Evolutionary conservation across 768 basidiomycete species (phyloP), one percentile per base, ranked within the genome.

Genomic region (Mycena leptocephala): DNA sequence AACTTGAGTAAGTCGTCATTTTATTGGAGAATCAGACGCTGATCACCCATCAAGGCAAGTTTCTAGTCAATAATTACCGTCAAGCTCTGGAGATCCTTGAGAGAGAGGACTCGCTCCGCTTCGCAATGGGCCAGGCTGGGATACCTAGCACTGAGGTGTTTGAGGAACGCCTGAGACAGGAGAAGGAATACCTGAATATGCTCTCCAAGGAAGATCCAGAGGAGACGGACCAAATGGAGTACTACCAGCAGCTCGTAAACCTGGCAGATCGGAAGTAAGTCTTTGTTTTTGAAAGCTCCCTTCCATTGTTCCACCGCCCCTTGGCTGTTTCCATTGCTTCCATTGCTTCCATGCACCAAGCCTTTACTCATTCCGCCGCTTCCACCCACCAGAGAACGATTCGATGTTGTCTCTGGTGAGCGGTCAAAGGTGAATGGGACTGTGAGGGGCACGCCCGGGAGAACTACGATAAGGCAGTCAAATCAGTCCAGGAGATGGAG

Each of bases 191-290:
- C 26, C 26, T 24, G 5, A 8, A 28, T 1, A 28, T 28, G 24
- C n/a, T 53, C 18, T 48, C 46, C 46, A 48, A 48, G 22, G 46
- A 48, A n/a, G 18, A 16, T 2, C 18, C 18, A 18, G 46, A 20
- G 9, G 46, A 48, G 18, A 48, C 46, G 5, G 46, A 48, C 46
- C 46, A 48, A n/a, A 48, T 48, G 46, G 46, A 48, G 46, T 48
- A 48, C 46, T 48, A 48, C n/a, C n/a, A 48, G 74, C 2, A 37
- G n/a, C 55, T 78, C 1, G 13, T 22, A 5, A 65, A 73, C 35
- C 68, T 78, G 11, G 61, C 65, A 2, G 39, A 41, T 18, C 11
- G 39, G 18, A 78, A 70, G 1, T 80, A 80, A 26, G 41, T 71
- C 0, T 7, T 33, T 22, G 77, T 77, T 1, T 5, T 69, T 8